Percentiles rank a stretch among this genome's conserved stretches.
These are phyloP conservation scores for Colletotrichum truncatum DNA, from an alignment of 2,329 filamentous ascomycete genomes.

Conservation along the genomic window DNA sequence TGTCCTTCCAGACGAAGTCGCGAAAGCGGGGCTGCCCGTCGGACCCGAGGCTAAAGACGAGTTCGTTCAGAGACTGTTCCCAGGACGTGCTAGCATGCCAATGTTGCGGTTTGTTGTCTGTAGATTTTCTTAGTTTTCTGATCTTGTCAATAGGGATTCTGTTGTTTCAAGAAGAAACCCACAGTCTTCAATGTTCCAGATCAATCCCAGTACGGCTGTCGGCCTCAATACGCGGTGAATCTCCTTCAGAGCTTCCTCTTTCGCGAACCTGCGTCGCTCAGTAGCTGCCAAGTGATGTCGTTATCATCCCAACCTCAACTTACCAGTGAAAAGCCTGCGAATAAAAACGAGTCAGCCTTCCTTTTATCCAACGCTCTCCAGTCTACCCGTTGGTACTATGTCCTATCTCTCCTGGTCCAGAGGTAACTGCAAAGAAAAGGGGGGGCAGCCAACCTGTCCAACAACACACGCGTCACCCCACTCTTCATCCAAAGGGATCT, in stretches of 20 bases:
- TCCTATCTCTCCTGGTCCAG: too few species aligned
- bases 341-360: constrained; percentile 8
- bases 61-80: constrained; percentile 69
- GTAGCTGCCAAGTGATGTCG: background rate
- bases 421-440: constrained; percentile 11
- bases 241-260: constrained; percentile 66
- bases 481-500: constrained; percentile 63
- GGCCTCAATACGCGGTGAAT: constrained; percentile 74
- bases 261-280: constrained; percentile 68
- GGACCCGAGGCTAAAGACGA: constrained; percentile 58
- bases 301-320: constrained; percentile 31
- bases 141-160: background rate
- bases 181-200: constrained; percentile 82
- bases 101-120: constrained; percentile 70
- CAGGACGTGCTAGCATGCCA: constrained; percentile 67
- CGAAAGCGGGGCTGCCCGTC: constrained; percentile 74
- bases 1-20: constrained; percentile 68
- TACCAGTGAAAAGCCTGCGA: constrained; percentile 65
- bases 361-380: background rate
- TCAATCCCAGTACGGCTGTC: constrained; percentile 68
- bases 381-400: too few species aligned
- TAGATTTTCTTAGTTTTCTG: background rate
- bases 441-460: constrained; percentile 67
- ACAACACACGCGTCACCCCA: constrained; percentile 73
- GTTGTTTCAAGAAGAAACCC: constrained; percentile 39